Conservation (phyloP, 768 basidiomycete genomes). For the Hypholoma sublateritium region DNA sequence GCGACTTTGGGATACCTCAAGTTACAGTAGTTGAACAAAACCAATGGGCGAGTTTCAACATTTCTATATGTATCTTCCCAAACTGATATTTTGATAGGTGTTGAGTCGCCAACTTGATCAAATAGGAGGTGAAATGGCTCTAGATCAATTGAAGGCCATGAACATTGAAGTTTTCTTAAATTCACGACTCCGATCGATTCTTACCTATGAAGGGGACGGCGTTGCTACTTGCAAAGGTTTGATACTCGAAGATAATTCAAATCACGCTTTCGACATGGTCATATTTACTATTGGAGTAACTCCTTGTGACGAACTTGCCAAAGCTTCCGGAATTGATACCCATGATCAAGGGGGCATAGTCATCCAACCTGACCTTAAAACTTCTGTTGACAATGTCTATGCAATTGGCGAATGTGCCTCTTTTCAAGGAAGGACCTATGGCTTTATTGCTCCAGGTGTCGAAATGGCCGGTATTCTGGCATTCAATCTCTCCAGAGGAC, state of each 20-base stretch:
- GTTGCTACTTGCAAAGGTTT: conserved; percentile 43
- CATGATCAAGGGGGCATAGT: conserved; percentile 50
- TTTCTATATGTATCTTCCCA: neutral
- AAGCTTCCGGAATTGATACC: conserved; percentile 52
- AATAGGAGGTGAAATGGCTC: conserved; percentile 23
- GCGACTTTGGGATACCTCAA: conserved; percentile 43
- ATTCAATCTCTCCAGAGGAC: conserved; percentile 65
- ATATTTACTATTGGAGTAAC: conserved; percentile 72
- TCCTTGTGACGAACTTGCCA: conserved; percentile 69
- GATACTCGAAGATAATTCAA: conserved; percentile 44
- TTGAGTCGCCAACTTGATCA: conserved; percentile 27
- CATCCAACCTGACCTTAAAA: conserved; percentile 56
- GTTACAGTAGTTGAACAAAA: conserved; percentile 19
- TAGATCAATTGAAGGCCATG: conserved; percentile 34
- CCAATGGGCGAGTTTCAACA: conserved; percentile 11
- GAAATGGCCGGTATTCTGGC: conserved; percentile 77
- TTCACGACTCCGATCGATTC: conserved; percentile 31
- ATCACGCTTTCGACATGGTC: conserved; percentile 50
- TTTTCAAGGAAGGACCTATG: conserved; percentile 69
- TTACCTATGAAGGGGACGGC: conserved; percentile 23
- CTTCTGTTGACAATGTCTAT: conserved; percentile 58
- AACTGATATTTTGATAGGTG: conserved; percentile 5
- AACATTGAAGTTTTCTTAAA: conserved; percentile 54
- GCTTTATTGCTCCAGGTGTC: conserved; percentile 73
- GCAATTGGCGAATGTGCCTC: conserved; percentile 78